These are phyloP conservation scores for Neofusicoccum umdonicola DNA, from an alignment of 2,329 filamentous ascomycete genomes.

Conservation along the genomic window DNA sequence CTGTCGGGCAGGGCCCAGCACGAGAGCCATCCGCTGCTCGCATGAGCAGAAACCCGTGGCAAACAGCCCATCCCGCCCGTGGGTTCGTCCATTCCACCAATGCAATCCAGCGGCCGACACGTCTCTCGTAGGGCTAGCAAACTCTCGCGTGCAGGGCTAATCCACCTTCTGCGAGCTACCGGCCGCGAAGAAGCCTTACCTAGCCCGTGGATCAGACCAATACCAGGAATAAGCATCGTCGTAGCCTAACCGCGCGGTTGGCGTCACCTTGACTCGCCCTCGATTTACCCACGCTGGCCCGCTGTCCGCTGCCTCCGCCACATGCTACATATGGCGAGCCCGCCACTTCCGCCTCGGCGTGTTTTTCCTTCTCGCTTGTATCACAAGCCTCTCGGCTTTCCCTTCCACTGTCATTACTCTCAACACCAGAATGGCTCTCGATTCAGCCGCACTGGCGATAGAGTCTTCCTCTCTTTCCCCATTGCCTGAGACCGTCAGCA, in stretches of 20 bases:
- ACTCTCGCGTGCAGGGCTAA: not conserved
- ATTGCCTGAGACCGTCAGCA: slow-evolving; percentile 34
- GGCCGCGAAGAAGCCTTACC: not conserved
- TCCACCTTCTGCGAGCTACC: not conserved
- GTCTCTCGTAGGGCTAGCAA: not conserved
- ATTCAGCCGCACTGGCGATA: not conserved
- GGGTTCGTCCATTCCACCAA: not conserved
- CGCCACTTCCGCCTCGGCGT: slow-evolving; percentile 3
- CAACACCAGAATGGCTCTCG: not conserved
- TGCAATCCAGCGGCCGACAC: not conserved
- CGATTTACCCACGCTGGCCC: not conserved
- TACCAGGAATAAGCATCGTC: not conserved
- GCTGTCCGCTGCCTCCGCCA: not conserved
- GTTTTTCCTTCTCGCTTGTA: not conserved
- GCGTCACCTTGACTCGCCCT: not conserved
- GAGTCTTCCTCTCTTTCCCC: slow-evolving; percentile 30
- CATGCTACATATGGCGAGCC: not conserved
- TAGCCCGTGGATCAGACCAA: not conserved
- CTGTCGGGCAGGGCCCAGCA: not conserved
- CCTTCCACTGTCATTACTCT: not conserved
- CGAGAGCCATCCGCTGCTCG: not conserved
- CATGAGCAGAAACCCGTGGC: not conserved
- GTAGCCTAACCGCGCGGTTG: not conserved
- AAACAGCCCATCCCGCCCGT: not conserved
- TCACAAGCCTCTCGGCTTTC: not conserved